phyloP scores from a whole-genome alignment of 2,329 filamentous ascomycete genomes.

The Talaromyces sp. region DNA sequence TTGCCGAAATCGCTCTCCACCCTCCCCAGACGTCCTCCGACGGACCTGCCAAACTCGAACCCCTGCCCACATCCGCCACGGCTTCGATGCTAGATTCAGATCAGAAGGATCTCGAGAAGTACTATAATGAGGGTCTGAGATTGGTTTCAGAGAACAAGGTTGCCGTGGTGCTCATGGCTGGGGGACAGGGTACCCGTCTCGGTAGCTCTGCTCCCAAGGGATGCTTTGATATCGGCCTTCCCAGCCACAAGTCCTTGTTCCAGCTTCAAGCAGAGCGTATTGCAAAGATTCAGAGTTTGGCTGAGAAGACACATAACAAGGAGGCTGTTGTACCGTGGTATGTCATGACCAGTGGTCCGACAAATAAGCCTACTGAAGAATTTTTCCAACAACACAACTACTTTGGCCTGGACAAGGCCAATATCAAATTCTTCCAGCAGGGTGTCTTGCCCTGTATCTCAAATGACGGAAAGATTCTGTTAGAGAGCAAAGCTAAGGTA shows the following conservation, averaged over 20 bases:
- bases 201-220: conserved; percentile 96
- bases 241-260: conserved; percentile 91
- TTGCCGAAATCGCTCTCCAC: conserved; percentile 78
- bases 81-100: conserved; percentile 91
- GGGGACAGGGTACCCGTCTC: conserved; percentile 90
- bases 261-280: conserved; percentile 97
- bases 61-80: conserved; percentile 79
- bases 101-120: conserved; percentile 71
- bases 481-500: conserved; percentile 83
- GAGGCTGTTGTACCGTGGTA: conserved; percentile 86
- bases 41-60: conserved; percentile 65
- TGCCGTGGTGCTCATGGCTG: conserved; percentile 91
- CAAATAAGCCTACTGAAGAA: conserved; percentile 82
- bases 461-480: conserved; percentile 94
- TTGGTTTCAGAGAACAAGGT: conserved; percentile 68
- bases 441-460: conserved; percentile 95
- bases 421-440: conserved; percentile 93
- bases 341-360: conserved; percentile 98
- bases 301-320: conserved; percentile 65
- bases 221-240: conserved; percentile 93
- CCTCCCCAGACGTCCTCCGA: conserved; percentile 64
- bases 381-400: conserved; percentile 89
- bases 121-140: conserved; percentile 72
- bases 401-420: conserved; percentile 82
- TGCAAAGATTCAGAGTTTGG: conserved; percentile 76